Evolutionary conservation across 441 rosid genomes (phyloP).

Genomic region (Hura crepitans): DNA sequence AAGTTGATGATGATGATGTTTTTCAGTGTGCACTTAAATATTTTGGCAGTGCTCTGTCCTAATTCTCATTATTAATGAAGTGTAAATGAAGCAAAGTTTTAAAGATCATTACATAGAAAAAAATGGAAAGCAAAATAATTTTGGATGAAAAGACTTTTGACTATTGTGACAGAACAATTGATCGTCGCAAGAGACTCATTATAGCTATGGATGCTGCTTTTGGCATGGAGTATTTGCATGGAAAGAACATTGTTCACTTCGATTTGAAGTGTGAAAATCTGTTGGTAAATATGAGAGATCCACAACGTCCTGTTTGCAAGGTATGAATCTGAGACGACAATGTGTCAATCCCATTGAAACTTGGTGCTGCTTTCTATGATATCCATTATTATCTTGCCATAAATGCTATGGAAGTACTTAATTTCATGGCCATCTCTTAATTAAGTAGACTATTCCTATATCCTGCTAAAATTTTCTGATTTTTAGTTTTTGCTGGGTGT

Average conservation of each 20-base stretch:
- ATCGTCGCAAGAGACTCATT: constrained; percentile 98
- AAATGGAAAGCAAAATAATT: not conserved
- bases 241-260: constrained; percentile 93
- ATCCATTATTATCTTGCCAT: not conserved
- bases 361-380: constrained; percentile 14
- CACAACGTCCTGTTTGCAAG: constrained; percentile 98
- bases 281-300: constrained; percentile 97
- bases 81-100: not conserved
- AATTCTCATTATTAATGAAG: constrained; percentile 3
- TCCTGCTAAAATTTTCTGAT: constrained; percentile 6
- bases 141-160: constrained; percentile 1
- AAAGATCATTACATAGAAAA: constrained; percentile 13
- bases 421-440: constrained; percentile 17
- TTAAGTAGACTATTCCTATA: not conserved
- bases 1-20: constrained; percentile 17
- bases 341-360: not conserved
- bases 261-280: constrained; percentile 97
- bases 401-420: constrained; percentile 10
- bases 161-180: constrained; percentile 62
- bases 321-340: constrained; percentile 33
- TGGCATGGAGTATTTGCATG: constrained; percentile 99
- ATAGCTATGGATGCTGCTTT: constrained; percentile 98
- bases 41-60: constrained; percentile 9
- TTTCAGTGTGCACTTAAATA: constrained; percentile 3
- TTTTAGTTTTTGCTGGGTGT: constrained; percentile 14